phyloP scores from a whole-genome alignment of 805 yeast genomes.

The Lipomyces orientalis region DNA sequence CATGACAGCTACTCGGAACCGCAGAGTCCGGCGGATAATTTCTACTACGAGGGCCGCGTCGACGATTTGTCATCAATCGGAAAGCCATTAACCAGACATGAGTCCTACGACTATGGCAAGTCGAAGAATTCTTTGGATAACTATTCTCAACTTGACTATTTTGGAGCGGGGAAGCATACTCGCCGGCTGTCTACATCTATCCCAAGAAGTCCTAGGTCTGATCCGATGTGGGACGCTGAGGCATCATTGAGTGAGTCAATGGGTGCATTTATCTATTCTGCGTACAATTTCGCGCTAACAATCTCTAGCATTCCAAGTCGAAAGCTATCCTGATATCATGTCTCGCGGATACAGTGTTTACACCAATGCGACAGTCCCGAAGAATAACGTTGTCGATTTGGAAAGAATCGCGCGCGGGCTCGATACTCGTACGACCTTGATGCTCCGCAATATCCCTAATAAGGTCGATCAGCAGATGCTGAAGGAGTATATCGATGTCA shows the following conservation, averaged over 20 bases:
- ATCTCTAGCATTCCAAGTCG: constrained; percentile 34
- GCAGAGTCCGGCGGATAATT: constrained; percentile 19
- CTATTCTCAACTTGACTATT: constrained; percentile 9
- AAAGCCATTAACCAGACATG: constrained; percentile 9
- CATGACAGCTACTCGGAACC: constrained; percentile 26
- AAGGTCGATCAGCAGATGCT: constrained; percentile 55
- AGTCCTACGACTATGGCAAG: constrained; percentile 14
- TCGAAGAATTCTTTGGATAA: constrained; percentile 9
- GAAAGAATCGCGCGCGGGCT: constrained; percentile 49
- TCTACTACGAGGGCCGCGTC: constrained; percentile 10
- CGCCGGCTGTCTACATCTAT: constrained; percentile 8
- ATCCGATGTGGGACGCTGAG: constrained; percentile 28
- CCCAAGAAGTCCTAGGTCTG: constrained; percentile 11
- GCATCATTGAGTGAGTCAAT: constrained; percentile 29
- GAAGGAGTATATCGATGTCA: constrained; percentile 54
- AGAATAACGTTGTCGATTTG: constrained; percentile 50
- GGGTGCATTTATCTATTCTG: not conserved
- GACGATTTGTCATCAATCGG: not conserved
- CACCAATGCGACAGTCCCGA: constrained; percentile 44
- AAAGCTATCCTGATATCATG: constrained; percentile 19
- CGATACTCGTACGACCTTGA: constrained; percentile 56
- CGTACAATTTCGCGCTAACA: not conserved
- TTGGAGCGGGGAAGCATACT: constrained; percentile 16
- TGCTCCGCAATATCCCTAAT: constrained; percentile 63
- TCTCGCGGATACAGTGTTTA: constrained; percentile 36